Evolutionary conservation across 148 eudicot species (phyloP).

Genomic region (Chenopodium quinoa): DNA sequence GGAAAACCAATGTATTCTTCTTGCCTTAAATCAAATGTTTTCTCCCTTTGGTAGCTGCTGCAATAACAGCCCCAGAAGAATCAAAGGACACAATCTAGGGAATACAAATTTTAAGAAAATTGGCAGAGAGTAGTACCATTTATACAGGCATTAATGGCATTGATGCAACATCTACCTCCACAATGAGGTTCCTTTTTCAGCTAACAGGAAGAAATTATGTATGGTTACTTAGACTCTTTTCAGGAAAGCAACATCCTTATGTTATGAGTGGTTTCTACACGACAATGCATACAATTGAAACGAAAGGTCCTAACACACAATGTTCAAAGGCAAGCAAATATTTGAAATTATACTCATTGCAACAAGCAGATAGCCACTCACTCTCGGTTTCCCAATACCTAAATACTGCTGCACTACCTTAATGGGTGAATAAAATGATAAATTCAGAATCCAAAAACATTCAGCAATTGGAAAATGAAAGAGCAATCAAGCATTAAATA

Average conservation of each 20-base stretch:
- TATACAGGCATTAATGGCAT: neutral
- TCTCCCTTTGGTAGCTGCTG: neutral
- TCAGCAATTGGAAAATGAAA: neutral
- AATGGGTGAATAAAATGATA: neutral
- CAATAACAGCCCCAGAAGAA: neutral
- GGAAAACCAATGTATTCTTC: neutral
- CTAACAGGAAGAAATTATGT: neutral
- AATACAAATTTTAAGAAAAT: neutral
- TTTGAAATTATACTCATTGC: neutral
- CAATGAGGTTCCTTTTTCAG: neutral
- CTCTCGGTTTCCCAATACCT: neutral
- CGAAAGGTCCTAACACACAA: too few relatives aligned
- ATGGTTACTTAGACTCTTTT: too few relatives aligned
- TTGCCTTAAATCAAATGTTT: neutral
- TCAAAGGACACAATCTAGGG: neutral
- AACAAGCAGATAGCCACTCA: neutral
- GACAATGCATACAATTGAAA: neutral
- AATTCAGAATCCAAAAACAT: neutral
- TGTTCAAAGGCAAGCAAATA: neutral
- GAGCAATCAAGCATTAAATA: constrained; percentile 19
- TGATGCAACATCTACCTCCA: neutral
- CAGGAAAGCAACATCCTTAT: neutral
- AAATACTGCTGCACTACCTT: neutral
- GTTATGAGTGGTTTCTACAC: neutral
- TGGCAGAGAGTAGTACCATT: neutral